A percentile compares a stretch with the other conserved stretches of the same genome.
These are phyloP conservation scores for Salix arbutifolia DNA, from an alignment of 345 rosid genomes.

Conservation along the genomic window DNA sequence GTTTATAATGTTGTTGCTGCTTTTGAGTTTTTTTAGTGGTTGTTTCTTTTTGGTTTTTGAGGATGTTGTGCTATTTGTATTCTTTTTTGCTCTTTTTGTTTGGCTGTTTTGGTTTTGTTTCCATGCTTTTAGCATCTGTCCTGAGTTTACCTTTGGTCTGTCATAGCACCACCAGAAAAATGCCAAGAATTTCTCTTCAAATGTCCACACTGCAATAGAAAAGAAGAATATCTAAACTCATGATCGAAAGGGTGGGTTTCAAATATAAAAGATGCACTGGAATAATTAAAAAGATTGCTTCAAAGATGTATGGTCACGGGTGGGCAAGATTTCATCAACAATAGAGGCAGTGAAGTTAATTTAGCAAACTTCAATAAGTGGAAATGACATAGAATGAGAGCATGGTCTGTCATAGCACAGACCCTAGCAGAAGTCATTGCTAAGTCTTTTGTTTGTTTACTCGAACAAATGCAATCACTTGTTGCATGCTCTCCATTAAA, in stretches of 20 bases:
- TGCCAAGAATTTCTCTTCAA: conserved; percentile 73
- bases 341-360: neutral
- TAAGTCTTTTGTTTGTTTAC: no score
- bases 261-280: no score
- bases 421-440: no score
- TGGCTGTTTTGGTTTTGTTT: no score
- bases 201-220: conserved; percentile 63
- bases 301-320: neutral
- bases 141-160: conserved; percentile 59
- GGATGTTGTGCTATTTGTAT: no score
- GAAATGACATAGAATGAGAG: neutral
- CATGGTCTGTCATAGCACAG: conserved; percentile 6
- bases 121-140: no score
- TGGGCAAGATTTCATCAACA: neutral
- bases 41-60: no score
- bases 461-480: no score
- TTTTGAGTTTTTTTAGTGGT: no score
- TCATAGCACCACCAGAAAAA: conserved; percentile 96
- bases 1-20: no score
- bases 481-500: no score
- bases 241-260: neutral
- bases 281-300: neutral
- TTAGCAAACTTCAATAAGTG: neutral
- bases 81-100: no score
- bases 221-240: conserved; percentile 8